Evolutionary conservation across 108 stramenopile genomes (phyloP), one percentile per base, ranked within the genome.

Genomic region (Cyclotella atomus): DNA sequence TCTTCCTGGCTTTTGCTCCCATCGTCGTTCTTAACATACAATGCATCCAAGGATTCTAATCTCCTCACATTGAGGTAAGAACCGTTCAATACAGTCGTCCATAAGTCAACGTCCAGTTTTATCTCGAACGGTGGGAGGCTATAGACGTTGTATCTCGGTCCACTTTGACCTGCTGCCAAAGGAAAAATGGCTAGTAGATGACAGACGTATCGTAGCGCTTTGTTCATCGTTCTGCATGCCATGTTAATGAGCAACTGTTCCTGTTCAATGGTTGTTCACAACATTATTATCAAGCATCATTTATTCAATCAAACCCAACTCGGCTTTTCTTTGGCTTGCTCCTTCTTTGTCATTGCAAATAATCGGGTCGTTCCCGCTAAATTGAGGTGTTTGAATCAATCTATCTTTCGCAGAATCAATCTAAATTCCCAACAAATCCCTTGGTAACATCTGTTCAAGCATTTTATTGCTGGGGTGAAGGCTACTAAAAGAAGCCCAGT

Each of bases 91-190:
- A 61, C 72, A 29, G 52, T 62, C 8, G 46, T 59, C 25, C 65
- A 65, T 45, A 75, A 23, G 41, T 75, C 73, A 59, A 75, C 29
- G 30, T 65, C 55, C 14, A 75, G 65, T 47, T 66, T 36, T 14
- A 75, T 34, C 32, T 66, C 56, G 41, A 75, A 75, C 8, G 44
- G 30, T 1, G 73, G 73, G 64, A 75, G 56, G 56, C 65, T 50
- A 44, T 47, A 55, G 56, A 75, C 65, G 56, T 75, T 75, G 45
- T 75, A 75, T 15, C 45, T 15, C 2, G 64, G 45, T 19, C 60
- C 6, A 25, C 27, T 35, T 34, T 33, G 35, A 27, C 27, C 64
- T 30, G 27, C 25, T 16, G 45, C 17, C 8, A 4, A 27, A 21
- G 8, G 27, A 14, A 57, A 7, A 8, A 5, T 17, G 17, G 17